Conservation (phyloP, 306 rosid species). For the Cajanus cajan region DNA sequence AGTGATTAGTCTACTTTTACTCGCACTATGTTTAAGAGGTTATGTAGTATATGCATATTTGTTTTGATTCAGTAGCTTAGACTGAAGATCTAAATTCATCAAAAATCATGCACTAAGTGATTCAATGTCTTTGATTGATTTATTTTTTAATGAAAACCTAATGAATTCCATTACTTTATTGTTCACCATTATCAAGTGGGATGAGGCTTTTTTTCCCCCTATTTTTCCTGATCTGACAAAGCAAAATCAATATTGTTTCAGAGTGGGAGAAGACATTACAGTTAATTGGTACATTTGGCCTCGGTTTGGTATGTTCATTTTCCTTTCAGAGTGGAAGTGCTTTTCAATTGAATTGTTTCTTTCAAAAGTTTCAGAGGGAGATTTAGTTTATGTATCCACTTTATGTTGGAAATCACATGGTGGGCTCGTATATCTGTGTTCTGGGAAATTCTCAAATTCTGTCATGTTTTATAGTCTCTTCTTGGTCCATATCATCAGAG, state of each 20-base stretch:
- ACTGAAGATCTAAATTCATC: not conserved
- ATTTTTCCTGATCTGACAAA: conserved; percentile 34
- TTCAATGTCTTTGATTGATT: not conserved
- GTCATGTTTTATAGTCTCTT: not conserved
- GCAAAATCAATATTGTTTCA: conserved; percentile 38
- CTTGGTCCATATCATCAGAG: not conserved
- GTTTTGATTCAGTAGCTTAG: conserved; percentile 20
- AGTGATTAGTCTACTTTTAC: not conserved
- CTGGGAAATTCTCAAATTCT: conserved; percentile 11
- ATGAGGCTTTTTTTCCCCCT: not conserved
- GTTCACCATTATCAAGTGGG: conserved; percentile 3
- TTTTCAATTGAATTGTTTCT: conserved; percentile 14
- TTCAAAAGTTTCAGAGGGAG: not conserved
- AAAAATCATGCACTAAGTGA: not conserved
- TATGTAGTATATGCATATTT: conserved; percentile 14
- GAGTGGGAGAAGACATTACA: conserved; percentile 96
- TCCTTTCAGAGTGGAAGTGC: conserved; percentile 22
- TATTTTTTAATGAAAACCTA: conserved; percentile 12
- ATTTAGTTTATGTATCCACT: conserved; percentile 17
- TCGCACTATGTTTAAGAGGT: not conserved
- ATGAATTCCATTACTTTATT: conserved; percentile 9
- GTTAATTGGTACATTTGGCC: conserved; percentile 66
- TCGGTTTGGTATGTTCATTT: conserved; percentile 62
- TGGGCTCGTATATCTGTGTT: not conserved
- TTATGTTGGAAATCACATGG: not conserved